Evolutionary conservation across 345 rosid genomes (phyloP).

Genomic region (Sonneratia alba): DNA sequence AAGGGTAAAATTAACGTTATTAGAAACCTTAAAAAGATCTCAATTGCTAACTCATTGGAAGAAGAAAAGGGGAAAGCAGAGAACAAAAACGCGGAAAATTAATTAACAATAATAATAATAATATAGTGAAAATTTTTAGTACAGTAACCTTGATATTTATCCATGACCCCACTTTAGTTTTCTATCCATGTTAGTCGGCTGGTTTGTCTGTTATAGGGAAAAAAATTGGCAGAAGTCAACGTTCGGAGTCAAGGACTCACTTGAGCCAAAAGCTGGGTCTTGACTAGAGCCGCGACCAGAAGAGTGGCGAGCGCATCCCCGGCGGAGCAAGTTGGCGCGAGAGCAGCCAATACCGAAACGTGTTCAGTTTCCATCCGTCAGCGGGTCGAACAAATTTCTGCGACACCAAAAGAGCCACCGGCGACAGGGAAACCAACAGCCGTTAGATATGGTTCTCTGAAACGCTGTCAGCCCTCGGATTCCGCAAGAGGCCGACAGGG

Average conservation of each 20-base stretch:
- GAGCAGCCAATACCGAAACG: conserved; percentile 2
- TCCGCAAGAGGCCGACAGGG: not conserved
- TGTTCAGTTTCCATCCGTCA: conserved; percentile 24
- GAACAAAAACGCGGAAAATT: no score
- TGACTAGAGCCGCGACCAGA: conserved; percentile 33
- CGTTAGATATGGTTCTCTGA: conserved; percentile 11
- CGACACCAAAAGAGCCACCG: not conserved
- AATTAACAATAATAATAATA: no score
- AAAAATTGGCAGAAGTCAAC: not conserved
- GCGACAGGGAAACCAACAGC: conserved; percentile 2
- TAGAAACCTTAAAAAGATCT: no score
- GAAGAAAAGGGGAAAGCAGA: no score
- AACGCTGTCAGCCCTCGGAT: conserved; percentile 10
- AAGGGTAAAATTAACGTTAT: no score
- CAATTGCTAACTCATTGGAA: no score
- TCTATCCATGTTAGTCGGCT: no score
- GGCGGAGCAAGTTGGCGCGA: conserved; percentile 41
- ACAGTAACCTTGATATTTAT: no score
- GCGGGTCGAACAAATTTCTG: not conserved
- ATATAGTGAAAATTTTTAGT: no score
- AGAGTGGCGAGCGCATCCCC: conserved; percentile 33
- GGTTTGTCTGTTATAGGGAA: no score
- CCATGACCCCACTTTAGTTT: no score
- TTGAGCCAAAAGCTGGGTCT: conserved; percentile 30
- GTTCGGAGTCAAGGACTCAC: not conserved